A percentile compares a stretch with the other conserved stretches of the same genome.
phyloP scores from a whole-genome alignment of 345 rosid species.

The Eucalyptus globulus region DNA sequence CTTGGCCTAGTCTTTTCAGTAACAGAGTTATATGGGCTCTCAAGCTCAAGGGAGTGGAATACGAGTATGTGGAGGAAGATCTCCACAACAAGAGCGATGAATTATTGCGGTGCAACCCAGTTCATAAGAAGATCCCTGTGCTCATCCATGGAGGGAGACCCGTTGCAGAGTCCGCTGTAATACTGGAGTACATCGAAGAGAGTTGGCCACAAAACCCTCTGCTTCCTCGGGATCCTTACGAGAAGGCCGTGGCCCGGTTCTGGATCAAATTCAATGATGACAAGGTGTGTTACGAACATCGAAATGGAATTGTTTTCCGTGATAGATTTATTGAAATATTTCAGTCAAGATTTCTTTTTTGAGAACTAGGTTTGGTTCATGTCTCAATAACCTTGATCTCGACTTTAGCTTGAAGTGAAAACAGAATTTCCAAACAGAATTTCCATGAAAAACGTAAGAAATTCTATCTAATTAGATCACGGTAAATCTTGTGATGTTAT shows the following conservation, averaged over 20 bases:
- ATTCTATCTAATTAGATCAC: background rate
- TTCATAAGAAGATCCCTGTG: constrained; percentile 21
- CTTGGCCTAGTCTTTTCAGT: constrained; percentile 10
- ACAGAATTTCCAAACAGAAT: background rate
- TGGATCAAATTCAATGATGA: constrained; percentile 18
- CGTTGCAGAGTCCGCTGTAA: constrained; percentile 11
- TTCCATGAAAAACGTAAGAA: background rate
- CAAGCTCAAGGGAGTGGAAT: constrained; percentile 16
- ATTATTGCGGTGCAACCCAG: constrained; percentile 13
- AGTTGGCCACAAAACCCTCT: constrained; percentile 11
- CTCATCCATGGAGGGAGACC: constrained; percentile 20
- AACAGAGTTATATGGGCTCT: constrained; percentile 16
- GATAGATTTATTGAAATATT: background rate
- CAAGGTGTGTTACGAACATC: background rate
- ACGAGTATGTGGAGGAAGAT: constrained; percentile 10
- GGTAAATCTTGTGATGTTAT: background rate
- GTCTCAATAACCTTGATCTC: background rate
- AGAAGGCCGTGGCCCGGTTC: constrained; percentile 10
- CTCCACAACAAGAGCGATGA: constrained; percentile 7
- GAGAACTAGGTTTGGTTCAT: background rate
- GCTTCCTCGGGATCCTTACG: constrained; percentile 8
- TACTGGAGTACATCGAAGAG: constrained; percentile 20
- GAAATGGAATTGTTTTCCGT: background rate
- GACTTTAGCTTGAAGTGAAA: background rate
- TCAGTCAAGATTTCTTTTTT: background rate